Percentiles rank a stretch among this genome's conserved stretches.
Conservation (phyloP, 306 rosid genomes). For the Canavalia gladiata region DNA sequence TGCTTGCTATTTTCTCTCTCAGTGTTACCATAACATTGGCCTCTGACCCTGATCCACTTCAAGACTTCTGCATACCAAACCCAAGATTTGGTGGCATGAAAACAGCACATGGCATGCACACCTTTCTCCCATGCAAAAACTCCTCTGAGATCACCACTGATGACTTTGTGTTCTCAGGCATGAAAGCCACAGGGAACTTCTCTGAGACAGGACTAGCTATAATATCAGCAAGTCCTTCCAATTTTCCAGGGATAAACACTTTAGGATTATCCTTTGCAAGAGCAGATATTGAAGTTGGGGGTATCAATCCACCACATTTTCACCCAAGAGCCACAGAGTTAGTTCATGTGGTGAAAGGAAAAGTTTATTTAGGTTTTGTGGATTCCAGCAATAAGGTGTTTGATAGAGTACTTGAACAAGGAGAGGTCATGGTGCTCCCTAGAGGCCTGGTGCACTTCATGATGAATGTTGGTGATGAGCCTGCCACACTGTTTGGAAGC, state of each 20-base stretch:
- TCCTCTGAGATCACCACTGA: conserved; percentile 69
- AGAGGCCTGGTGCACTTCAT: conserved; percentile 84
- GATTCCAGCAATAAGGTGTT: conserved; percentile 81
- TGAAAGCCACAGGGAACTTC: conserved; percentile 69
- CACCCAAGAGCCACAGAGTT: conserved; percentile 93
- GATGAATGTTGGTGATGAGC: conserved; percentile 85
- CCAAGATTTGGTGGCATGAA: conserved; percentile 54
- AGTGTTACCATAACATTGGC: conserved; percentile 53
- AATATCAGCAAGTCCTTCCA: conserved; percentile 62
- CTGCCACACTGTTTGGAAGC: conserved; percentile 78
- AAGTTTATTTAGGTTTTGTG: conserved; percentile 83
- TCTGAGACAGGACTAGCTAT: conserved; percentile 68
- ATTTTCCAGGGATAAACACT: conserved; percentile 85
- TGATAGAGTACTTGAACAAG: conserved; percentile 67
- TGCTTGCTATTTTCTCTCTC: conserved; percentile 49
- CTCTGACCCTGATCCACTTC: conserved; percentile 94
- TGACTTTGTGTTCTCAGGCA: conserved; percentile 76
- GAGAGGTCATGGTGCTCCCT: conserved; percentile 93
- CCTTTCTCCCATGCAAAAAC: conserved; percentile 77
- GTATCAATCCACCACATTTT: conserved; percentile 88
- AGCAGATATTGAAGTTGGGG: conserved; percentile 76
- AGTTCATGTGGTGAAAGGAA: conserved; percentile 72
- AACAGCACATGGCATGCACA: conserved; percentile 44
- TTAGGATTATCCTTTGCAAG: conserved; percentile 86
- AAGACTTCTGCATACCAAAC: conserved; percentile 89